Base-by-base conservation (phyloP, 257 asterid species). In the Haberlea rhodopensis region DNA sequence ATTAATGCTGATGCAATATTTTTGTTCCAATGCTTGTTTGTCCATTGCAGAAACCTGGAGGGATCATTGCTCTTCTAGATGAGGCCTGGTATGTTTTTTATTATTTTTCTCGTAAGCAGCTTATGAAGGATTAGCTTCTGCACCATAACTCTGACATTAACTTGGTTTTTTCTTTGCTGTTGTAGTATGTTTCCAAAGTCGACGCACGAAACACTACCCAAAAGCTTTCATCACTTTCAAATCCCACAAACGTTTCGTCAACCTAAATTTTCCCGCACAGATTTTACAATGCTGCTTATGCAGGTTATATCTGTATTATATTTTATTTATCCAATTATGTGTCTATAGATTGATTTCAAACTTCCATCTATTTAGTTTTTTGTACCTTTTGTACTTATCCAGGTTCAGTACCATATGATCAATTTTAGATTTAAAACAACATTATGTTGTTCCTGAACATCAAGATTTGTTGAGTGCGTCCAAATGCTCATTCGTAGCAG, bases 151-250 rank as follows among this genome's bases (percentile, higher is more conserved):
- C 16, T 61, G 52, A 5, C n/a, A 60, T 71, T 69, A 72, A 62
- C 68, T 68, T 63, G 26, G 13, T 75, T 69, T 74, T 40, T 25
- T 28, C n/a, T 72, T 24, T 48, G n/a, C 43, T 54, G 27, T 80
- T 76, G 81, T 91, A 94, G 99, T 79, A 94, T 94, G 99, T 94
- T 94, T 77, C 99, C 99, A 29, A 94, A 94, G 84, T 94, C 99
- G 6, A 94, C 99, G 51, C 90, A 94, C 43, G 99, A 94, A 76
- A 94, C 97, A 24, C 87, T 94, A 73, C 60, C 99, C 89, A 87
- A 71, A 94, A 89, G 95, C 97, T 94, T 54, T 94, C n/a, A 82
- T 66, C 99, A 94, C 91, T 25, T 94, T 87, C 73, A 90, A 84
- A 73, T 25, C 75, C 66, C 94, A 94, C 84, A 85, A 84, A 70